Evolutionary conservation across 345 rosid genomes (phyloP).

Genomic region (Citrus medica): DNA sequence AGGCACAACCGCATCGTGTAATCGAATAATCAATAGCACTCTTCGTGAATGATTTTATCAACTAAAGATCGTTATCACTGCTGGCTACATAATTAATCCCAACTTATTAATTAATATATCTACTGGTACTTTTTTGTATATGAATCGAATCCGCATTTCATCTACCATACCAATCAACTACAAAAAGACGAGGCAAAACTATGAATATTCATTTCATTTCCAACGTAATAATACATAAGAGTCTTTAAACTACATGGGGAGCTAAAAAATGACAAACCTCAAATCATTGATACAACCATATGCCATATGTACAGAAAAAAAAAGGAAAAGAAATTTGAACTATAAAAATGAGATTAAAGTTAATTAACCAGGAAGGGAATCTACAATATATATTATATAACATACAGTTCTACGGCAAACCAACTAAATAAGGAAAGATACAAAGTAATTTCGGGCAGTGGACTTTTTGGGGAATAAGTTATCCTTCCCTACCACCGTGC

Average conservation of each 20-base stretch:
- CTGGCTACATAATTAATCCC: too few species aligned
- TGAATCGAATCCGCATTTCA: too few species aligned
- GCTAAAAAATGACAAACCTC: not conserved
- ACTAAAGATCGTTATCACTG: too few species aligned
- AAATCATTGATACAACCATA: not conserved
- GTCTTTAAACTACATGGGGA: not conserved
- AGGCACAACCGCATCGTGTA: too few species aligned
- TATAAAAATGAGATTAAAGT: not conserved
- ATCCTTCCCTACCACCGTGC: constrained; percentile 13
- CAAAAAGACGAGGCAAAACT: not conserved
- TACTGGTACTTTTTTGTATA: too few species aligned
- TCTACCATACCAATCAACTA: too few species aligned
- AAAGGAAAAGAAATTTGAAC: not conserved
- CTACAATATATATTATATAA: not conserved
- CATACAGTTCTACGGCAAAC: not conserved
- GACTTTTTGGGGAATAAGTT: not conserved
- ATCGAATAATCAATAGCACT: too few species aligned
- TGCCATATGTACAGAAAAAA: not conserved
- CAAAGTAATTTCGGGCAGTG: constrained; percentile 4
- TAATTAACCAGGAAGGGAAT: not conserved
- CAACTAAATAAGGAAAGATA: not conserved
- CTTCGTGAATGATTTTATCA: too few species aligned
- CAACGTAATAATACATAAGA: not conserved
- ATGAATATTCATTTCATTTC: not conserved
- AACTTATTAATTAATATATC: too few species aligned